phyloP scores from a whole-genome alignment of 352 stramenopile species.

The Globisporangium splendens region DNA sequence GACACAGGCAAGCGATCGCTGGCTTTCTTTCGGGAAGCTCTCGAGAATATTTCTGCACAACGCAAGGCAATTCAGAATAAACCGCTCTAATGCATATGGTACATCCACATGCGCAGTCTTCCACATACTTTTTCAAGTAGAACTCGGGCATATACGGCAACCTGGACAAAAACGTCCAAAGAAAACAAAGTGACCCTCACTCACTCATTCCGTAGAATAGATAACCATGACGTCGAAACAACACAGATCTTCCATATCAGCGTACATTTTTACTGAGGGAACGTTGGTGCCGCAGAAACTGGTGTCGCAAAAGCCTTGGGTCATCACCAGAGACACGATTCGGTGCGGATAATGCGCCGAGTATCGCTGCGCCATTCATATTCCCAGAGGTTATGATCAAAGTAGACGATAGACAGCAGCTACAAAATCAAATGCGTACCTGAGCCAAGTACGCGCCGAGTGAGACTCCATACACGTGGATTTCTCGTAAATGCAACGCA shows the following conservation, averaged over 20 bases:
- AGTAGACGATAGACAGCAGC: background rate
- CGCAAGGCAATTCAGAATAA: too few species aligned
- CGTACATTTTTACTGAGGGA: constrained; percentile 53
- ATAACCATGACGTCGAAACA: too few species aligned
- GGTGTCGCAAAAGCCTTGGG: constrained; percentile 63
- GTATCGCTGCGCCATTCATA: constrained; percentile 38
- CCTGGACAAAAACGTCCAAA: constrained; percentile 18
- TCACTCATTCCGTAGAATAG: too few species aligned
- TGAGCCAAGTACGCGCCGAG: constrained; percentile 69
- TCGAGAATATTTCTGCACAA: constrained; percentile 49
- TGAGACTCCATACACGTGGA: constrained; percentile 70
- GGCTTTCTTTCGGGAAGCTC: constrained; percentile 34
- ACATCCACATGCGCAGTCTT: too few species aligned
- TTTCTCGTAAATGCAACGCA: constrained; percentile 44
- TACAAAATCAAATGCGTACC: constrained; percentile 16
- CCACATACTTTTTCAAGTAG: constrained; percentile 58
- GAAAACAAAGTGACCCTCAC: too few species aligned
- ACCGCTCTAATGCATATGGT: too few species aligned
- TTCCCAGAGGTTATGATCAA: background rate
- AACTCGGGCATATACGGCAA: constrained; percentile 69
- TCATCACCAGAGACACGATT: constrained; percentile 57
- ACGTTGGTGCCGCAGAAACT: constrained; percentile 34
- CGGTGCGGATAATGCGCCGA: constrained; percentile 52
- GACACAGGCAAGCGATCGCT: constrained; percentile 21
- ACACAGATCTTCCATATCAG: too few species aligned